Evolutionary conservation across 306 rosid species (phyloP).

Genomic region (Geum urbanum): DNA sequence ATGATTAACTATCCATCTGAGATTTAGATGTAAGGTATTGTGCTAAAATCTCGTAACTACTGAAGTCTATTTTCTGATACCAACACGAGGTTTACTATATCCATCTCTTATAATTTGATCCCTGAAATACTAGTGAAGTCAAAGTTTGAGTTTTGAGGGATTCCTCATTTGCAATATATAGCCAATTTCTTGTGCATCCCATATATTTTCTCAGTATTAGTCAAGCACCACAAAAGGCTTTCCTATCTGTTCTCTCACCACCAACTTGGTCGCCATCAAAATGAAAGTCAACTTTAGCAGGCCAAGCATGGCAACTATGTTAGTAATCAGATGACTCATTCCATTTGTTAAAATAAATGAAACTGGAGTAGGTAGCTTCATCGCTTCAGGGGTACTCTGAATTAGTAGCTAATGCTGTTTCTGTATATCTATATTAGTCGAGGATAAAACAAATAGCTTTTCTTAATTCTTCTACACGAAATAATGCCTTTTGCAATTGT

Average conservation of each 20-base stretch:
- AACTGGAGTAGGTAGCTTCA: too few relatives aligned
- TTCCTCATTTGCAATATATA: too few relatives aligned
- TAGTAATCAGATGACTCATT: neutral
- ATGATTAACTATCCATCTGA: too few relatives aligned
- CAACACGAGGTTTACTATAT: neutral
- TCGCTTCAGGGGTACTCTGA: neutral
- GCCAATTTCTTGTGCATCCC: too few relatives aligned
- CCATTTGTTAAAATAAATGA: neutral
- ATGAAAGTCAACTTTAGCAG: neutral
- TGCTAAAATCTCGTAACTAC: neutral
- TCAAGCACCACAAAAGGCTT: neutral
- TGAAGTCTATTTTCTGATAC: too few relatives aligned
- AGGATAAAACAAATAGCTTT: neutral
- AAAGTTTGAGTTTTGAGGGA: neutral
- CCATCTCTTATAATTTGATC: neutral
- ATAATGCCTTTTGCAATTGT: neutral
- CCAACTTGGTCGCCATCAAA: neutral
- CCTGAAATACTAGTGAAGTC: neutral
- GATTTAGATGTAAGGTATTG: neutral
- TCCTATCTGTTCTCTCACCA: neutral
- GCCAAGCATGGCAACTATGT: slow-evolving; percentile 4
- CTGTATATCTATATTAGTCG: neutral
- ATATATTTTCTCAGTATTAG: neutral
- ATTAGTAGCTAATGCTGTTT: neutral
- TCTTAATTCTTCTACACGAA: neutral